A percentile compares a stretch with the other conserved stretches of the same genome.
phyloP scores from a whole-genome alignment of 805 yeast species.

The Diddensiella transvaalensis region DNA sequence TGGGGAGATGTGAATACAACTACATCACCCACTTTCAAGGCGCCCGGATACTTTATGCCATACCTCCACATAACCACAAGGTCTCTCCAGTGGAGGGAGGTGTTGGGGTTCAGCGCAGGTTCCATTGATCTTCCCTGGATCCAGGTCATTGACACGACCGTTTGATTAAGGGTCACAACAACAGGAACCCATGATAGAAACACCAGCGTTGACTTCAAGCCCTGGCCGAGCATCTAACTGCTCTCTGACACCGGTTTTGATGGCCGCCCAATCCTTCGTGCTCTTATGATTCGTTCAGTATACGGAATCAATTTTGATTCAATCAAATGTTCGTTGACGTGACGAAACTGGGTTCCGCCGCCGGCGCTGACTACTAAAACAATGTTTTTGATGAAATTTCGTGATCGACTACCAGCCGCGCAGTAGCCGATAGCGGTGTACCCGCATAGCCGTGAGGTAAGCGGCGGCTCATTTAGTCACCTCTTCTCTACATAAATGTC shows the following conservation, averaged over 20 bases:
- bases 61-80: slow-evolving; percentile 65
- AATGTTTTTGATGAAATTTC: too few species aligned
- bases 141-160: slow-evolving; percentile 67
- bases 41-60: slow-evolving; percentile 45
- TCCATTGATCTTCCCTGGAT: slow-evolving; percentile 83
- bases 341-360: too few species aligned
- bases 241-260: too few species aligned
- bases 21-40: slow-evolving; percentile 62
- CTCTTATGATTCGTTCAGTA: too few species aligned
- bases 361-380: too few species aligned
- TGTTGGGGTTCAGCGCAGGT: slow-evolving; percentile 77
- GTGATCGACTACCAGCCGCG: too few species aligned
- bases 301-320: too few species aligned
- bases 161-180: slow-evolving; percentile 60
- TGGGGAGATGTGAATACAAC: slow-evolving; percentile 73
- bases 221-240: background rate
- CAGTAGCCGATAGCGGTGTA: background rate
- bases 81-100: slow-evolving; percentile 36
- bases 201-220: slow-evolving; percentile 25
- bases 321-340: too few species aligned
- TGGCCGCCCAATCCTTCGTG: too few species aligned
- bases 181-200: slow-evolving; percentile 79
- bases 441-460: background rate
- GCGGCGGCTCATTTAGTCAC: background rate
- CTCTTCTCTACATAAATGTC: background rate